Evolutionary conservation across 139 green algal species (phyloP).

Genomic region (Chlorella sp.): DNA sequence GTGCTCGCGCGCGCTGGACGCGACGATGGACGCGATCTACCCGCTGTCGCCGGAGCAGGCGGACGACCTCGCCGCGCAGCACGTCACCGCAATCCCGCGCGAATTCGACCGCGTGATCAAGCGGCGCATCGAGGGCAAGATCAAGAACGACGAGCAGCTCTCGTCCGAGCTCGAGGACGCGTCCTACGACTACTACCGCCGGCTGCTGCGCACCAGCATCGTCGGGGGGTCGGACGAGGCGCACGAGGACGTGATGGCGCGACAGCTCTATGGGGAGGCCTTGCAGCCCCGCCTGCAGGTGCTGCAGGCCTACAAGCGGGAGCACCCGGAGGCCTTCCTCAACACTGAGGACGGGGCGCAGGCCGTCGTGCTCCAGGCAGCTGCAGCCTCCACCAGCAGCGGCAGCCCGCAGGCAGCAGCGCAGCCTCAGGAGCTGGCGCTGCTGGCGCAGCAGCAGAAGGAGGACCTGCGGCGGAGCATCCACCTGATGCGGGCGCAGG

Average conservation of each 20-base stretch:
- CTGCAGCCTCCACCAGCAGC: too few relatives aligned
- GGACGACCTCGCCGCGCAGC: background rate
- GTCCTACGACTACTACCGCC: constrained; percentile 31
- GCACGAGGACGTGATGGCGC: background rate
- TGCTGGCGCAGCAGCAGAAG: background rate
- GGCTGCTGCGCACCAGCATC: background rate
- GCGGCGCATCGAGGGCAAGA: constrained; percentile 18
- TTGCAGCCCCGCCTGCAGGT: background rate
- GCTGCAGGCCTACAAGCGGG: background rate
- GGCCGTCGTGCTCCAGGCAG: background rate
- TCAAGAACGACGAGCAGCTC: constrained; percentile 24
- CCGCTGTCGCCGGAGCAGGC: background rate
- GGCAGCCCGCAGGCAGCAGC: too few relatives aligned
- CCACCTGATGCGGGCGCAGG: background rate
- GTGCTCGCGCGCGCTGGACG: background rate
- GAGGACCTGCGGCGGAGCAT: background rate
- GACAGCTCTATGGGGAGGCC: background rate
- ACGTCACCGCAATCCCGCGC: background rate
- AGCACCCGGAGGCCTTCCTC: background rate
- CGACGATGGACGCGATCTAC: background rate
- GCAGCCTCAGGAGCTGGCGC: background rate
- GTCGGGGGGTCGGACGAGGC: background rate
- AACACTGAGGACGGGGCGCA: background rate
- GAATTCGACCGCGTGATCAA: constrained; percentile 27
- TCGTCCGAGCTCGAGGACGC: constrained; percentile 38